Evolutionary conservation across 1,284 basidiomycete genomes (phyloP).

Genomic region (Schizophyllum commune): DNA sequence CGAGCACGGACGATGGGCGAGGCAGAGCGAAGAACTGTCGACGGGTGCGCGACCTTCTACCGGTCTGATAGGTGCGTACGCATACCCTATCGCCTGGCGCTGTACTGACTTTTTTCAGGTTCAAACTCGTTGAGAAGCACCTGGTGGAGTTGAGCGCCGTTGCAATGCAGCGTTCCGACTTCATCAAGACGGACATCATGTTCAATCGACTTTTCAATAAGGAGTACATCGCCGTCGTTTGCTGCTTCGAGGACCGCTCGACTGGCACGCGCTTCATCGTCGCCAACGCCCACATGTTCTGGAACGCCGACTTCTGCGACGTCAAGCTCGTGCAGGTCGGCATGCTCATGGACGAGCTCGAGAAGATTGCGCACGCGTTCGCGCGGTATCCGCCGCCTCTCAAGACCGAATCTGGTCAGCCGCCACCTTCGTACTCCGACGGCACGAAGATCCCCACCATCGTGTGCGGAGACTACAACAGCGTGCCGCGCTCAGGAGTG

Average conservation of each 20-base stretch:
- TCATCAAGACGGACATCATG: conserved; percentile 99
- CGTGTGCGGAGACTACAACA: conserved; percentile 95
- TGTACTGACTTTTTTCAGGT: conserved; percentile 41
- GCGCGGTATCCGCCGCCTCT: conserved; percentile 71
- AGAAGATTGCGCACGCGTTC: conserved; percentile 84
- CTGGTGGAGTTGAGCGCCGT: conserved; percentile 93
- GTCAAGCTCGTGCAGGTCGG: conserved; percentile 97
- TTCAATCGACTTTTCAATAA: conserved; percentile 97
- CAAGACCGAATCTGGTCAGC: conserved; percentile 9
- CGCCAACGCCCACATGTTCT: conserved; percentile 89
- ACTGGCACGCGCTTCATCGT: conserved; percentile 87
- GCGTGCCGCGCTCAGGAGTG: conserved; percentile 80
- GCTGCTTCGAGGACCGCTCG: conserved; percentile 79
- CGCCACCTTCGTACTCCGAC: conserved; percentile 60
- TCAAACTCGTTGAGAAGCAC: conserved; percentile 89
- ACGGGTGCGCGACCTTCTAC: conserved; percentile 97
- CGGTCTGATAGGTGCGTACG: conserved; percentile 76
- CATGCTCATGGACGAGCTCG: conserved; percentile 88
- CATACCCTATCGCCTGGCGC: conserved; percentile 6
- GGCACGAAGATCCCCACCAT: conserved; percentile 88
- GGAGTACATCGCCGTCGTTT: conserved; percentile 90
- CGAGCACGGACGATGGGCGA: conserved; percentile 92
- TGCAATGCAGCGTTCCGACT: conserved; percentile 90
- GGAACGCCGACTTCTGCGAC: conserved; percentile 91
- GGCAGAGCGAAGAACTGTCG: conserved; percentile 81